A percentile compares a stretch with the other conserved stretches of the same genome.
These are phyloP conservation scores for Cyanodermella asteris DNA, from an alignment of 2,329 filamentous ascomycete genomes.

Conservation along the genomic window DNA sequence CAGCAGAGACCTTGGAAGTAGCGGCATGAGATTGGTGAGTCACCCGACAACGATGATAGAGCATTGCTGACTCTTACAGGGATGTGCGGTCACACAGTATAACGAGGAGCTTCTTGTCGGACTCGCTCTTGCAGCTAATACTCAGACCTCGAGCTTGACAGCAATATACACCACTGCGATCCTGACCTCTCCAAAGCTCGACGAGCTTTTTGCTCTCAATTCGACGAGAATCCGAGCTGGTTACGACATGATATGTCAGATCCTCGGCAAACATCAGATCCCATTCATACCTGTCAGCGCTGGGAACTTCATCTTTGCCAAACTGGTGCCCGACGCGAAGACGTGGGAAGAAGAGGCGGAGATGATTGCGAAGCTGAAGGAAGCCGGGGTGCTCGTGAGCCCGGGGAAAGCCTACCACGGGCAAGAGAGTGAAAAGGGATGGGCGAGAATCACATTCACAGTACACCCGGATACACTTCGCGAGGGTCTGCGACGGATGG, in stretches of 20 bases:
- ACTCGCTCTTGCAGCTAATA: conserved; percentile 8
- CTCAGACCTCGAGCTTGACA: conserved; percentile 9
- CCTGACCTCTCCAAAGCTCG: conserved; percentile 9
- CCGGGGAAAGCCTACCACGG: conserved; percentile 9
- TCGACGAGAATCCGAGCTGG: conserved; percentile 9
- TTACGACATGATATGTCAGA: conserved; percentile 10
- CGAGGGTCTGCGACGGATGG: conserved; percentile 1
- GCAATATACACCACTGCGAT: conserved; percentile 9
- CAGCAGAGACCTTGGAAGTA: conserved; percentile 9
- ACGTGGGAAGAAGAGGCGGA: conserved; percentile 11
- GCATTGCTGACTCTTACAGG: conserved; percentile 5
- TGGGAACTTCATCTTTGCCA: conserved; percentile 11
- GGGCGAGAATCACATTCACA: conserved; percentile 11
- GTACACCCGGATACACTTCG: conserved; percentile 1
- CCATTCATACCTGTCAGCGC: conserved; percentile 11
- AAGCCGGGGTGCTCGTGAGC: conserved; percentile 9
- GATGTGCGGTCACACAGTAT: conserved; percentile 9
- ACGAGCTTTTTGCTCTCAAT: conserved; percentile 10
- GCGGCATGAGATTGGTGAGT: conserved; percentile 9
- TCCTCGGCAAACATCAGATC: conserved; percentile 9
- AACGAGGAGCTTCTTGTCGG: conserved; percentile 8
- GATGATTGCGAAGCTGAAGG: conserved; percentile 7
- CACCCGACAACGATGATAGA: background rate
- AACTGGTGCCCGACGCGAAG: conserved; percentile 7
- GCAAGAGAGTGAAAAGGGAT: conserved; percentile 10